Evolutionary conservation across 2,329 filamentous ascomycete species (phyloP).

Genomic region (Diaporthe citri): DNA sequence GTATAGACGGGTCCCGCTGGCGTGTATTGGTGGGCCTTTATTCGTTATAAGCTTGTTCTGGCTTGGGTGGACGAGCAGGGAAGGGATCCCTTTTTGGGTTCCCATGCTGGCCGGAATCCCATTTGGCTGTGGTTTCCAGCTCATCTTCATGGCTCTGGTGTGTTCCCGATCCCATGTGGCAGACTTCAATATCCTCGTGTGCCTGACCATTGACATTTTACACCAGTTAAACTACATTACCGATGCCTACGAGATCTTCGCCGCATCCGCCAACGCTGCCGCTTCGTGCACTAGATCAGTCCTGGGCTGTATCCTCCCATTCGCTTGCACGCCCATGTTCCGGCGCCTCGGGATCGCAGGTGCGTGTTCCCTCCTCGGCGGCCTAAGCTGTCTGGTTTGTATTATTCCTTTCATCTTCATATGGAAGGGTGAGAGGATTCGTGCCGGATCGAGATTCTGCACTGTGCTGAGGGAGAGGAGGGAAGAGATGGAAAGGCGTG

Average conservation of each 20-base stretch:
- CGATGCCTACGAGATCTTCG: constrained; percentile 76
- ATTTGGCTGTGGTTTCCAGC: constrained; percentile 72
- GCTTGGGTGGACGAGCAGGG: constrained; percentile 70
- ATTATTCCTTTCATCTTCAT: constrained; percentile 65
- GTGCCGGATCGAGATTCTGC: constrained; percentile 71
- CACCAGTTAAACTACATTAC: constrained; percentile 67
- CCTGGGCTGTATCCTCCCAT: constrained; percentile 67
- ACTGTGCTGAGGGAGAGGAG: constrained; percentile 67
- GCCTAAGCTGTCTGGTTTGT: constrained; percentile 63
- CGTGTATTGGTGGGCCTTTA: constrained; percentile 76
- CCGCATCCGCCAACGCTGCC: constrained; percentile 67
- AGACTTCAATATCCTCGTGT: neutral
- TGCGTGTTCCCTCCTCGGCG: constrained; percentile 66
- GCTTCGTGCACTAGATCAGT: constrained; percentile 62
- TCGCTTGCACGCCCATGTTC: constrained; percentile 67
- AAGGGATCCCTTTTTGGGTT: constrained; percentile 62
- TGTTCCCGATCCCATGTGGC: constrained; percentile 28
- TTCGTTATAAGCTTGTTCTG: constrained; percentile 69
- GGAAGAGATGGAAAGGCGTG: constrained; percentile 57
- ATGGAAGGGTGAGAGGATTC: constrained; percentile 67
- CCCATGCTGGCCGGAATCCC: constrained; percentile 72
- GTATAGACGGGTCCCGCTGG: constrained; percentile 77
- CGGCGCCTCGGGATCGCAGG: constrained; percentile 59
- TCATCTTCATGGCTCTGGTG: constrained; percentile 74
- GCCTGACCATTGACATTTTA: neutral